phyloP scores from a whole-genome alignment of 1,284 basidiomycete genomes.

The Sphaerobolus stellatus region DNA sequence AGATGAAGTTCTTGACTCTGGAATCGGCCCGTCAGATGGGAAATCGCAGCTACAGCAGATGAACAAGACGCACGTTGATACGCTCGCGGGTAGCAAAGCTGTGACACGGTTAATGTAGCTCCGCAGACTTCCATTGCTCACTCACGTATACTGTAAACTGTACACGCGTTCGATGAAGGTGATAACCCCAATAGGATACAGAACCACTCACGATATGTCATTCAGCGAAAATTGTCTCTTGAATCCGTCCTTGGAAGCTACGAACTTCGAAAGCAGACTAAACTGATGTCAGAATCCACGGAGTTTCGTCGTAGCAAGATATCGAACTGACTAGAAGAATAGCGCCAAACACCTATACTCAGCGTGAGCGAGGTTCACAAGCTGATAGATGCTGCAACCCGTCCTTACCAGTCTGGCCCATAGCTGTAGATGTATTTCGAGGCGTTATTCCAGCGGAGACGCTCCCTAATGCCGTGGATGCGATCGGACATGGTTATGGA shows the following conservation, averaged over 20 bases:
- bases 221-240: constrained; percentile 79
- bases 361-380: too few relatives aligned
- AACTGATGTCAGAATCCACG: too few relatives aligned
- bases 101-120: neutral
- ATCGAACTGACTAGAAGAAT: too few relatives aligned
- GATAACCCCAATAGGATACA: neutral
- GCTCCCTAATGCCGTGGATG: too few relatives aligned
- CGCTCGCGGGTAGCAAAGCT: constrained; percentile 70
- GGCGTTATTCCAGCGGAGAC: too few relatives aligned
- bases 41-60: neutral
- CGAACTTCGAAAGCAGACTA: neutral
- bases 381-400: too few relatives aligned
- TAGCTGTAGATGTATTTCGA: too few relatives aligned
- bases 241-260: constrained; percentile 53
- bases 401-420: too few relatives aligned
- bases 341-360: too few relatives aligned
- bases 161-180: neutral
- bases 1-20: constrained; percentile 62
- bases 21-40: neutral
- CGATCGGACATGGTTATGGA: too few relatives aligned
- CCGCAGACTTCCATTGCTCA: neutral
- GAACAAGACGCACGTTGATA: constrained; percentile 58
- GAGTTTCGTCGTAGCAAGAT: too few relatives aligned
- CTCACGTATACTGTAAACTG: constrained; percentile 9
- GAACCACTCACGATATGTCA: constrained; percentile 67